These are phyloP conservation scores for Bipolaris victoriae DNA, from an alignment of 2,329 filamentous ascomycete species.

Conservation along the genomic window DNA sequence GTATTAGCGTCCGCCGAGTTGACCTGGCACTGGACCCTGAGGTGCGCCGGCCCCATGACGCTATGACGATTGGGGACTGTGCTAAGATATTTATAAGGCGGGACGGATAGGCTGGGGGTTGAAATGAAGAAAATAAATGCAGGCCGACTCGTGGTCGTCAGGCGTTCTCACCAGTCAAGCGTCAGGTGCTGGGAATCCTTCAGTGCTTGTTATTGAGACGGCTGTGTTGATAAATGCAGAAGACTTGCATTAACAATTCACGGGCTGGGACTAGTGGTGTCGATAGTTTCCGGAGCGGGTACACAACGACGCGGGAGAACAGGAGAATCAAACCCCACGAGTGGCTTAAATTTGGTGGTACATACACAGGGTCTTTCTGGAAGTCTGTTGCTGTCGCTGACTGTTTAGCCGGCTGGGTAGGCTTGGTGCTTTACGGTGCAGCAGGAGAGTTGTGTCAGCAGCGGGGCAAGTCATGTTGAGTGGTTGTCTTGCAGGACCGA, in stretches of 20 bases:
- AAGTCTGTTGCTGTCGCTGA: constrained; percentile 1
- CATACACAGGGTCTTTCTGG: not conserved
- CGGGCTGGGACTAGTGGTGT: constrained; percentile 16
- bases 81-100: constrained; percentile 1
- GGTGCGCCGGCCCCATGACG: not conserved
- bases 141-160: not conserved
- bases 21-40: constrained; percentile 13
- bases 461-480: constrained; percentile 19
- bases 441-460: constrained; percentile 27
- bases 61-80: constrained; percentile 6
- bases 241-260: constrained; percentile 20
- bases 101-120: not conserved
- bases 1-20: constrained; percentile 12
- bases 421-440: constrained; percentile 19
- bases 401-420: constrained; percentile 16
- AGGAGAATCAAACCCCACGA: not conserved
- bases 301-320: not conserved
- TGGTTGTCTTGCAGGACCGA: constrained; percentile 15
- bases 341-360: constrained; percentile 18
- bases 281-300: constrained; percentile 4
- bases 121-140: not conserved
- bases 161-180: not conserved
- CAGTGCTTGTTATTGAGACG: not conserved
- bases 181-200: not conserved
- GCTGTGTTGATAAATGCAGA: constrained; percentile 7